A percentile compares a stretch with the other conserved stretches of the same genome.
Evolutionary conservation across 805 yeast genomes (phyloP).

Genomic region (Saccharomycopsis fermentans): DNA sequence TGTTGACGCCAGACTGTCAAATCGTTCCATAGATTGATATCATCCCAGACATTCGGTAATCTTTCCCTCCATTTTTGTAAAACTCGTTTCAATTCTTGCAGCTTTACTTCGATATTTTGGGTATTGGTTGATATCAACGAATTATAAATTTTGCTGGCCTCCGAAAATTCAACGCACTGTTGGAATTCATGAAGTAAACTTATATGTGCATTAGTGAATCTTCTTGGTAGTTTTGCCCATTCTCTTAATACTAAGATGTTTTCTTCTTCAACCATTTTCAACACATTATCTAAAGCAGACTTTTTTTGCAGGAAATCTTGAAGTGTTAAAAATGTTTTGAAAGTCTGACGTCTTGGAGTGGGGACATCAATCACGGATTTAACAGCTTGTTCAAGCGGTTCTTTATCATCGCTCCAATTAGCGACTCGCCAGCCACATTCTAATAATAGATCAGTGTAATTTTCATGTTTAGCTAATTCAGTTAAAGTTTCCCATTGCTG

Average conservation of each 20-base stretch:
- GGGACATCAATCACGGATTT: conserved; percentile 98
- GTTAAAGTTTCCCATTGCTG: conserved; percentile 98
- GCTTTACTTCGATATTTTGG: conserved; percentile 81
- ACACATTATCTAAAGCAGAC: conserved; percentile 74
- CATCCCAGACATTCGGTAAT: conserved; percentile 94
- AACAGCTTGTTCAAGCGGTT: conserved; percentile 87
- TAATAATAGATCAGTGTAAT: conserved; percentile 85
- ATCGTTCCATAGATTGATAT: conserved; percentile 95
- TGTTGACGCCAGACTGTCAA: conserved; percentile 98
- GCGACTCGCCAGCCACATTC: conserved; percentile 99
- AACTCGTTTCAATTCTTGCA: conserved; percentile 90
- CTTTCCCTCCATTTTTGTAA: conserved; percentile 97
- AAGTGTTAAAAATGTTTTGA: conserved; percentile 85
- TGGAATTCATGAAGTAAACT: conserved; percentile 90
- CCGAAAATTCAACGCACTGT: conserved; percentile 95
- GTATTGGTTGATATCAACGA: conserved; percentile 84
- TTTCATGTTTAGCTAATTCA: conserved; percentile 95
- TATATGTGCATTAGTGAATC: conserved; percentile 73
- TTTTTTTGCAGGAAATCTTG: conserved; percentile 92
- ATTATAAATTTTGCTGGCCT: conserved; percentile 89
- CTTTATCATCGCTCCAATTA: conserved; percentile 93
- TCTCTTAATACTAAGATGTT: conserved; percentile 83
- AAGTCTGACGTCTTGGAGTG: conserved; percentile 91
- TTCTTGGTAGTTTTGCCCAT: conserved; percentile 82
- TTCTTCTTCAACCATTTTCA: conserved; percentile 89